Evolutionary conservation across 1,284 basidiomycete species (phyloP).

Genomic region (Cerioporus squamosus): DNA sequence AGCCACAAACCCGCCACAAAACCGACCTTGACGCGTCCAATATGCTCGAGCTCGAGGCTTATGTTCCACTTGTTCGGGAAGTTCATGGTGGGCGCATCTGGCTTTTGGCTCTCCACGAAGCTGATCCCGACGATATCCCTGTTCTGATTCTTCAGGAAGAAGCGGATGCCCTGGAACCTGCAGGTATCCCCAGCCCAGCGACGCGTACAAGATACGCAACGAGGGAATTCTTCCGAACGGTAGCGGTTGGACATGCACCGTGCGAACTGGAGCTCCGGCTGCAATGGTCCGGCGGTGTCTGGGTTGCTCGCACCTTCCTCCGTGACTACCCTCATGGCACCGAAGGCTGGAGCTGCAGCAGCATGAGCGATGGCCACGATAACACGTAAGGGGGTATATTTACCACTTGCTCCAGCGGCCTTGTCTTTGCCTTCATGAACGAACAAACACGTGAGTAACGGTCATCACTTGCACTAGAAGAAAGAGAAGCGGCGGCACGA

Average conservation of each 20-base stretch:
- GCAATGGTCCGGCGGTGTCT: conserved; percentile 33
- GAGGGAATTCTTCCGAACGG: conserved; percentile 68
- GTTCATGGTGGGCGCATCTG: conserved; percentile 61
- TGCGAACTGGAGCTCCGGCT: conserved; percentile 71
- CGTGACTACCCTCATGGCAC: conserved; percentile 27
- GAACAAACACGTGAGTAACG: conserved; percentile 39
- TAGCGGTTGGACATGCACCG: conserved; percentile 83
- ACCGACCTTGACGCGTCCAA: conserved; percentile 63
- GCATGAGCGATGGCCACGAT: conserved; percentile 11
- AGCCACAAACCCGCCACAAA: background rate
- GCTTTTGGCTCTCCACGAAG: conserved; percentile 65
- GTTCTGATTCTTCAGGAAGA: conserved; percentile 65
- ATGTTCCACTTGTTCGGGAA: conserved; percentile 75
- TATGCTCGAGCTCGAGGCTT: conserved; percentile 49
- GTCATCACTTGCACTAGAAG: conserved; percentile 51
- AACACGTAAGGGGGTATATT: conserved; percentile 27
- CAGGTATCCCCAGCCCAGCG: conserved; percentile 85
- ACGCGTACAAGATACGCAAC: conserved; percentile 79
- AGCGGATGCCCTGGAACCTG: conserved; percentile 78
- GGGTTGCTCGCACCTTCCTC: conserved; percentile 29
- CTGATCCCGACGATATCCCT: conserved; percentile 64
- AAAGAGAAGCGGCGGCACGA: conserved; percentile 22
- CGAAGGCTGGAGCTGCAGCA: conserved; percentile 16
- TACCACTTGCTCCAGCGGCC: conserved; percentile 40
- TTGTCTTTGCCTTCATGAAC: conserved; percentile 50